These are phyloP conservation scores for Lenwebbia sp. DNA, from an alignment of 345 rosid genomes.

Conservation along the genomic window DNA sequence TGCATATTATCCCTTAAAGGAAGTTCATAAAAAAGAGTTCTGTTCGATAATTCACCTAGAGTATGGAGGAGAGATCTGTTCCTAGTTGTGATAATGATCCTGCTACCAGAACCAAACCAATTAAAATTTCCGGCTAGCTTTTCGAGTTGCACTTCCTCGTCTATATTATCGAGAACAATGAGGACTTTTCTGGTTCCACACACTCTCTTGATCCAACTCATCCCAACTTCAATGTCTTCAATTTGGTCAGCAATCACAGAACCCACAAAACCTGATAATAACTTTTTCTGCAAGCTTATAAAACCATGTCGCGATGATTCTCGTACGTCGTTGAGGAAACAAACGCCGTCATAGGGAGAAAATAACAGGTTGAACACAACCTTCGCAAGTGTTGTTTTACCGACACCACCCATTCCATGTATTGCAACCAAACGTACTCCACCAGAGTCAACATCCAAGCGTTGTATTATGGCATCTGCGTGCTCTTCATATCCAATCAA, in stretches of 20 bases:
- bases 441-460: neutral
- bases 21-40: neutral
- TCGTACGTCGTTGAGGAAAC: too few relatives aligned
- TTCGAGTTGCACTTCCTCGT: neutral
- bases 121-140: neutral
- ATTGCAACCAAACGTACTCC: neutral
- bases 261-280: neutral
- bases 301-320: too few relatives aligned
- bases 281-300: neutral
- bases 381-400: too few relatives aligned
- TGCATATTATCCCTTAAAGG: neutral
- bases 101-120: neutral
- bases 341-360: too few relatives aligned
- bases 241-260: rapidly evolving
- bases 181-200: neutral
- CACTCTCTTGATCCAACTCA: neutral
- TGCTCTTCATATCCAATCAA: neutral
- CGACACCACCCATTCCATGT: too few relatives aligned
- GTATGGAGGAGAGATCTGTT: too few relatives aligned
- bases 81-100: neutral
- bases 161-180: neutral
- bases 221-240: neutral
- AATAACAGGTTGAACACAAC: too few relatives aligned
- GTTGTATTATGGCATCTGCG: neutral
- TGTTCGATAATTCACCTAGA: neutral